phyloP scores from a whole-genome alignment of 495 filamentous ascomycete genomes.

The Annulohypoxylon maeteangense region DNA sequence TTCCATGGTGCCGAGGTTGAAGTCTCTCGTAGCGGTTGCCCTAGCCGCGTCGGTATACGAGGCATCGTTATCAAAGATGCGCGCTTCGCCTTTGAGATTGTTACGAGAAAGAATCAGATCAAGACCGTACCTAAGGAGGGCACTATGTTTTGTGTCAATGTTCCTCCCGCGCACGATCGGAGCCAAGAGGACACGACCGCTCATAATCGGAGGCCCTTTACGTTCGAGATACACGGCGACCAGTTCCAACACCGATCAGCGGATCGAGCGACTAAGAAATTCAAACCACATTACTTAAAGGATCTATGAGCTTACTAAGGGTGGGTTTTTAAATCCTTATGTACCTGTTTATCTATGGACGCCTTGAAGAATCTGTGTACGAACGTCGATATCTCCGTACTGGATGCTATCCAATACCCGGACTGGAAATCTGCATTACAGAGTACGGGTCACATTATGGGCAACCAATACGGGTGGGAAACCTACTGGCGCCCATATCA shows the following conservation, averaged over 20 bases:
- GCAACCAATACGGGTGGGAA: background rate
- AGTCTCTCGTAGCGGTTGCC: conserved; percentile 83
- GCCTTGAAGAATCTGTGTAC: background rate
- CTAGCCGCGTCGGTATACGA: conserved; percentile 79
- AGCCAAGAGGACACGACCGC: conserved; percentile 18
- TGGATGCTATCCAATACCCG: too few relatives aligned
- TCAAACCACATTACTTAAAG: conserved; percentile 77
- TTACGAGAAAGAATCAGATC: conserved; percentile 75
- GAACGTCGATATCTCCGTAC: background rate
- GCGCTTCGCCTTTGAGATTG: conserved; percentile 84
- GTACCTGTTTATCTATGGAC: background rate
- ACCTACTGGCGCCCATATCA: background rate
- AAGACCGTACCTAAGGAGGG: conserved; percentile 88
- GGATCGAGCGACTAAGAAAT: conserved; percentile 89
- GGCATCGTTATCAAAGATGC: conserved; percentile 92
- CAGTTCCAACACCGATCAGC: conserved; percentile 85
- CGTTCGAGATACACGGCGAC: conserved; percentile 88
- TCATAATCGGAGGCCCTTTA: conserved; percentile 55
- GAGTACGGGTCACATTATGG: background rate
- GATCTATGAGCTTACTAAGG: conserved; percentile 65
- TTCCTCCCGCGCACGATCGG: conserved; percentile 61
- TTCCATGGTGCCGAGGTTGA: conserved; percentile 88
- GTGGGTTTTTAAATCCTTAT: background rate
- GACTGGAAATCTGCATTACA: too few relatives aligned
- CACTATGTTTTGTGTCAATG: conserved; percentile 81